A percentile compares a stretch with the other conserved stretches of the same genome.
Evolutionary conservation across 257 asterid genomes (phyloP).

Genomic region (Lycium ferocissimum): DNA sequence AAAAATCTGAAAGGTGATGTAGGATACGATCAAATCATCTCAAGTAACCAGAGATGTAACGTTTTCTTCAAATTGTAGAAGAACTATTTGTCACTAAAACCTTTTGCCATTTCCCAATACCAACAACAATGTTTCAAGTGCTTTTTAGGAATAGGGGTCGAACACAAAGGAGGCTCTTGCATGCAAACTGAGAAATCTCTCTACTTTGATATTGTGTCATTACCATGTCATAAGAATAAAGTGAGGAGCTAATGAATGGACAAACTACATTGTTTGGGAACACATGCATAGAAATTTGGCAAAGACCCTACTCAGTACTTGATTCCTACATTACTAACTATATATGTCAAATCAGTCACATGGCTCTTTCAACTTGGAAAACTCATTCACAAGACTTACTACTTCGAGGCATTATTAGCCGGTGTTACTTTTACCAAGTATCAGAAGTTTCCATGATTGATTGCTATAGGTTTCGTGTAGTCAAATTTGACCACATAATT

Average conservation of each 20-base stretch:
- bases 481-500: slow-evolving; percentile 23
- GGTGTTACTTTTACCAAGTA: not conserved
- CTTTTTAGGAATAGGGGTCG: too few species aligned
- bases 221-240: not conserved
- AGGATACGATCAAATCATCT: not conserved
- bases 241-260: not conserved
- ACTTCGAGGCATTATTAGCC: slow-evolving; percentile 13
- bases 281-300: slow-evolving; percentile 19
- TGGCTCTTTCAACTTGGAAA: not conserved
- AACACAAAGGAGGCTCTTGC: not conserved
- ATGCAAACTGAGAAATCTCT: not conserved
- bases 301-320: not conserved
- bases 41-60: not conserved
- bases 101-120: not conserved
- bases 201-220: not conserved
- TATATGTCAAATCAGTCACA: not conserved
- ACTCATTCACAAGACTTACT: not conserved
- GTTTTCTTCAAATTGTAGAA: not conserved
- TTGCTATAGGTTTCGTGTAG: not conserved
- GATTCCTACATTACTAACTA: not conserved
- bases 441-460: slow-evolving; percentile 24
- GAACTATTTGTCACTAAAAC: too few species aligned
- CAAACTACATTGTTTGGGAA: not conserved
- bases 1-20: too few species aligned
- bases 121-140: too few species aligned